Percentiles rank a stretch among this genome's conserved stretches.
These are phyloP conservation scores for Bolboschoenoplectus hybrid DNA, from an alignment of 202 grass and related monocot species.

Conservation along the genomic window DNA sequence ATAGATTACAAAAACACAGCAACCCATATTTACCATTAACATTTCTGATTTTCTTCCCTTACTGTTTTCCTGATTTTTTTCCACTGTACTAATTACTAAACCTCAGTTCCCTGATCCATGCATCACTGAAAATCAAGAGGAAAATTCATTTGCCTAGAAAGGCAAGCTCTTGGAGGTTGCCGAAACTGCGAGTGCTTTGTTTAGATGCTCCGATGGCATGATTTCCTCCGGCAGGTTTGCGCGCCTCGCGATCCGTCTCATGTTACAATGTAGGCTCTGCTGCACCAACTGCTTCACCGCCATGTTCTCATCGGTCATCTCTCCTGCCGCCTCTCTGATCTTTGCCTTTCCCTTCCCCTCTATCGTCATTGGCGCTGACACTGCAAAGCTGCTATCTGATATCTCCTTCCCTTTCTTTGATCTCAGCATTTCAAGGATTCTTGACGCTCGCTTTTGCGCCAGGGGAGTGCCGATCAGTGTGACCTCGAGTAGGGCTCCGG, in stretches of 20 bases:
- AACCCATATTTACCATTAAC: constrained; percentile 22
- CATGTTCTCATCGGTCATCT: constrained; percentile 76
- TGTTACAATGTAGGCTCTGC: constrained; percentile 95
- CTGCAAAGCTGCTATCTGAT: constrained; percentile 38
- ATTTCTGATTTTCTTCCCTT: not conserved
- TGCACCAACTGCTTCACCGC: constrained; percentile 86
- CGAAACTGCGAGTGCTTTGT: constrained; percentile 53
- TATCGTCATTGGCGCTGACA: constrained; percentile 51
- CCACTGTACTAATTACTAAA: constrained; percentile 10
- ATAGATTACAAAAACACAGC: not conserved
- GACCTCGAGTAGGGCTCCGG: constrained; percentile 82
- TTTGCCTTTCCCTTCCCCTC: constrained; percentile 40
- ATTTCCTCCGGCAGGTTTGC: constrained; percentile 75
- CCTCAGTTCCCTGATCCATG: not conserved
- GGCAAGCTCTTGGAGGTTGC: constrained; percentile 94
- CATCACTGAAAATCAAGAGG: not conserved
- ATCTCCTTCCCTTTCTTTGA: constrained; percentile 80
- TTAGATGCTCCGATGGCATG: constrained; percentile 50
- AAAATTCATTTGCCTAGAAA: constrained; percentile 48
- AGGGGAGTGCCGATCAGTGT: constrained; percentile 79
- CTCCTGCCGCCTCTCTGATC: constrained; percentile 18
- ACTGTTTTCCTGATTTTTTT: not conserved
- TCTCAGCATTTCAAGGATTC: constrained; percentile 76
- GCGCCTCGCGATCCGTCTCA: constrained; percentile 75
- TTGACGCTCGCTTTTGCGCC: constrained; percentile 88